A percentile compares a stretch with the other conserved stretches of the same genome.
Evolutionary conservation across 371 early-diverging fungal genomes (phyloP).

Genomic region (Capniomyces stellatus): DNA sequence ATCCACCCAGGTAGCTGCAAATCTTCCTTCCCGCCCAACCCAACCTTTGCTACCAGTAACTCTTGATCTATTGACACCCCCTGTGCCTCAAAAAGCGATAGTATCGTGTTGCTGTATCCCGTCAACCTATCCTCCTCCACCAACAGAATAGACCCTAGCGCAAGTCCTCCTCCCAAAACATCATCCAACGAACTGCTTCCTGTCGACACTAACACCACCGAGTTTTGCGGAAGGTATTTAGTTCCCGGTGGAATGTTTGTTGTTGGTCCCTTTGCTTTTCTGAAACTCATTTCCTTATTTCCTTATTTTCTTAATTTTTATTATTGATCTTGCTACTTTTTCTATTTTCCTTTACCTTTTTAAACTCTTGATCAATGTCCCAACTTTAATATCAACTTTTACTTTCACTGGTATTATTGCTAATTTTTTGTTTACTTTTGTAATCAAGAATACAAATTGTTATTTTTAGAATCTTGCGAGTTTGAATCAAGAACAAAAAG

Average conservation of each 20-base stretch:
- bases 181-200: slow-evolving; percentile 83
- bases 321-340: too few species aligned
- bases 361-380: too few species aligned
- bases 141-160: slow-evolving; percentile 60
- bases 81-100: slow-evolving; percentile 71
- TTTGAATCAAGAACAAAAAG: too few species aligned
- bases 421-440: too few species aligned
- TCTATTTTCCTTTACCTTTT: too few species aligned
- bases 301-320: too few species aligned
- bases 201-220: slow-evolving; percentile 57
- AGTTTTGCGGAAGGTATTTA: slow-evolving; percentile 57
- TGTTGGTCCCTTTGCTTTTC: slow-evolving; percentile 17
- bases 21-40: slow-evolving; percentile 26
- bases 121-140: slow-evolving; percentile 70
- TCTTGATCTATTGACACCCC: slow-evolving; percentile 61
- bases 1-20: slow-evolving; percentile 9
- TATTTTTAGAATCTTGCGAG: too few species aligned
- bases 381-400: too few species aligned
- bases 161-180: slow-evolving; percentile 52
- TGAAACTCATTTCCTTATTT: slow-evolving; percentile 2
- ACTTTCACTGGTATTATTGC: too few species aligned
- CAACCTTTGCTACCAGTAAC: slow-evolving; percentile 41
- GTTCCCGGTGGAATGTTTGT: slow-evolving; percentile 53
- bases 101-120: slow-evolving; percentile 57
- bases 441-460: too few species aligned